A percentile compares a stretch with the other conserved stretches of the same genome.
Conservation (phyloP, 331 rosid genomes). For the Pyracantha coccinea region DNA sequence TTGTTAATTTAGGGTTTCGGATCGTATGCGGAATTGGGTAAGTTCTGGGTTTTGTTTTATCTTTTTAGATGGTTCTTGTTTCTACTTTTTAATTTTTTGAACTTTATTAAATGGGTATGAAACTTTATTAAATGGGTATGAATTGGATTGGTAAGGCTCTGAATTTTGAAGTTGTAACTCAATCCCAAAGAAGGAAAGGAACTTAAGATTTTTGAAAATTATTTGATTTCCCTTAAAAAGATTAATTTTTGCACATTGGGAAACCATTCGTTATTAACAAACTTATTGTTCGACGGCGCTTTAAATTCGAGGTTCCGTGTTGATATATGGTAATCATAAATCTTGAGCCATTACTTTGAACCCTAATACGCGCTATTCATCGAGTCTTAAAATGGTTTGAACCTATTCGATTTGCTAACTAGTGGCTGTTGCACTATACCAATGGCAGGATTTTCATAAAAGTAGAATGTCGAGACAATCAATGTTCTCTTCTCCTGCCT, state of each 20-base stretch:
- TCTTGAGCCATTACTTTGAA: neutral
- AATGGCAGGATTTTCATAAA: constrained; percentile 53
- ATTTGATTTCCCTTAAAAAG: neutral
- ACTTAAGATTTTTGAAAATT: neutral
- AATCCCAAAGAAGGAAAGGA: neutral
- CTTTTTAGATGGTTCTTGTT: neutral
- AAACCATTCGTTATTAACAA: neutral
- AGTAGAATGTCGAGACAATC: constrained; percentile 48
- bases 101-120: neutral
- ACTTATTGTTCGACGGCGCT: neutral
- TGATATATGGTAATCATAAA: neutral
- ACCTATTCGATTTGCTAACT: neutral
- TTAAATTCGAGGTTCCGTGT: neutral
- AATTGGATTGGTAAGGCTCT: neutral
- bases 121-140: neutral
- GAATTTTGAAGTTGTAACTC: neutral
- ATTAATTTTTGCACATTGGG: neutral
- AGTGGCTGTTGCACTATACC: neutral
- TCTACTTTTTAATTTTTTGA: neutral
- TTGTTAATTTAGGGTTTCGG: constrained; percentile 8
- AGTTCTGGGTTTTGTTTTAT: neutral
- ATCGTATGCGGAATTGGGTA: constrained; percentile 3
- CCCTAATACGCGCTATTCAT: neutral
- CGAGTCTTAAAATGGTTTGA: neutral
- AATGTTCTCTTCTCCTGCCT: constrained; percentile 44